Base-by-base conservation (phyloP, 2,329 filamentous ascomycete species). In the Cercospora sp. region DNA sequence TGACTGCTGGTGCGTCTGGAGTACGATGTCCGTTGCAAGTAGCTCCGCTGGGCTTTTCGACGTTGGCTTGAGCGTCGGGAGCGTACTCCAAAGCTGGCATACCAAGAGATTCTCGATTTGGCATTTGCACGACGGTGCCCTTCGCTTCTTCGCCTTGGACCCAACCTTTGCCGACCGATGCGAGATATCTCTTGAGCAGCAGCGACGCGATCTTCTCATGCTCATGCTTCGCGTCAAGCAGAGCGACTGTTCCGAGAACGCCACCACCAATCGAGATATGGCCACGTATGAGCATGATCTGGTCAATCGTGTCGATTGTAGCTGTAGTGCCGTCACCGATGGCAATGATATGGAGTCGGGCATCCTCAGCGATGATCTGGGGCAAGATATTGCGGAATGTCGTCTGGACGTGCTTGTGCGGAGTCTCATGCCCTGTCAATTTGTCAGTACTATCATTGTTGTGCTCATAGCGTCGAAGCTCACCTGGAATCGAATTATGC, bases 291-390 rank as follows among this genome's bases (percentile, higher is more conserved):
- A 61, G 33, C 45, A 69, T 40, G 36, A 64, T 51, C 16, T 60
- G 28, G 60, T 75, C 72, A 20, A 76, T 65, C 36, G 48, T 66
- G 9, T 70, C 64, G 30, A 77, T 55, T 7, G 72, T 63, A 61
- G 64, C 45, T 9, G 89, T 84, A 0, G 88, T 89, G 3, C 88
- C 89, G 64, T 91, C 88, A 1, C 90, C 88, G 16, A 95, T 81
- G 1, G 87, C 91, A 59, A 97, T 83, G 33, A 97, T 77, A 75
- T 93, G 89, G 20, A 97, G 60, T 26, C 67, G 75, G 0, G 88
- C 87, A 1, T 84, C 78, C 0, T 80, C 65, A 0, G 80, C 75
- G 0, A 87, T 79, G 5, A 88, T 74, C 2, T 78, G 63, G 1
- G 77, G 69, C 4, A 95, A 74, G 0, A 94, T 83, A 4, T 86